phyloP scores from a whole-genome alignment of 352 stramenopile species.

The Pythium plurisporium region DNA sequence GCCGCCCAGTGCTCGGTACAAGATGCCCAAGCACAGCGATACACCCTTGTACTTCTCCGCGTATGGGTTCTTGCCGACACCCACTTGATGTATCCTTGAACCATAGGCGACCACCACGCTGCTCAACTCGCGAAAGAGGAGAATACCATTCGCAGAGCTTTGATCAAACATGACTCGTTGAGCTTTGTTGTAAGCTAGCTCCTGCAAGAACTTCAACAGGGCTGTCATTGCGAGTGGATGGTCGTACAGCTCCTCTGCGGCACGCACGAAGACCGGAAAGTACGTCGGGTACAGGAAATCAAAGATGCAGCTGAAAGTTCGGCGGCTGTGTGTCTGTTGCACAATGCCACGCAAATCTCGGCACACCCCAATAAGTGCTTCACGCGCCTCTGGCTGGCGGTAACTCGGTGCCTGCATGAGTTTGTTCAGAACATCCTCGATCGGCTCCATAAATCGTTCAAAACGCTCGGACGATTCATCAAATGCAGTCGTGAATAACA shows the following conservation, averaged over 20 bases:
- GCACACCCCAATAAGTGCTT: conserved; percentile 95
- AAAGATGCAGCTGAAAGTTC: conserved; percentile 97
- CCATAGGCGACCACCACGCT: conserved; percentile 96
- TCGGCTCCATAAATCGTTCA: conserved; percentile 95
- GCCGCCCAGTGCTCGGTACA: conserved; percentile 82
- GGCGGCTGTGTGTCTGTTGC: conserved; percentile 95
- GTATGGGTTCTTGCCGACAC: conserved; percentile 90
- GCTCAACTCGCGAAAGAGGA: conserved; percentile 96
- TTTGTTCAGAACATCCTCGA: conserved; percentile 80
- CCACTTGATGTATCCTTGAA: conserved; percentile 73
- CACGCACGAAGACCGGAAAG: conserved; percentile 93
- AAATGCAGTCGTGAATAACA: conserved; percentile 94
- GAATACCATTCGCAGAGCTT: conserved; percentile 96
- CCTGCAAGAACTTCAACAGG: conserved; percentile 97
- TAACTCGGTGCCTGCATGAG: conserved; percentile 76
- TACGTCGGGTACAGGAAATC: conserved; percentile 97
- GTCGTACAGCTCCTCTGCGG: conserved; percentile 92
- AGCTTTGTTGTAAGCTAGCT: conserved; percentile 93
- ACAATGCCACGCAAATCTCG: conserved; percentile 95
- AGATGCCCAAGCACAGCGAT: conserved; percentile 90
- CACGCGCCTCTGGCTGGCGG: conserved; percentile 66
- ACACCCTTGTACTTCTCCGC: conserved; percentile 98
- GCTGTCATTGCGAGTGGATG: conserved; percentile 93
- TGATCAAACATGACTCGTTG: conserved; percentile 98
- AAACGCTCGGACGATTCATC: conserved; percentile 94